Base-by-base conservation (phyloP, 768 basidiomycete genomes). In the Russula compacta region DNA sequence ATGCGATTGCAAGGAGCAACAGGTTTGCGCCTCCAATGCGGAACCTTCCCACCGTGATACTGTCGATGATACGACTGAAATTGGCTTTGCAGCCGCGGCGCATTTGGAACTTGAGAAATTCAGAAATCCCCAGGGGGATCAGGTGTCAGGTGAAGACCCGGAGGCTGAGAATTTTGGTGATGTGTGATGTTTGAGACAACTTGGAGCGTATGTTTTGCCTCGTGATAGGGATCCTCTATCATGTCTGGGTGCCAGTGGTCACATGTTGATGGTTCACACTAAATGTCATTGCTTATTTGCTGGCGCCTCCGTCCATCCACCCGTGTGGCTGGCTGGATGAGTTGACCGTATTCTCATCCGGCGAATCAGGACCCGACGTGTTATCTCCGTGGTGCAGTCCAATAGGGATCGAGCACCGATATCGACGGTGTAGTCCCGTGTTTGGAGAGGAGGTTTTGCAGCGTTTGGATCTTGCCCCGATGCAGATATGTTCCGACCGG, bases 1-100 rank as follows among this genome's bases (percentile, higher is more conserved):
- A 39, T 83, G 81, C 62, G 70, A 72, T 53, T 83, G 81, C 64
- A 61, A 61, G 65, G 32, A 59, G 33, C 39, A 59, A 38, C 38
- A 57, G n/a, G 69, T 68, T 49, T 44, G 60, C 50, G 56, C 54
- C 39, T 54, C 64, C 21, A 42, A n/a, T 10, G 38, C 48, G 15
- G 63, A 52, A 33, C 21, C 47, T 39, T 38, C 17, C 12, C 64
- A 29, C 19, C 50, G 44, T 2, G 48, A 61, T 24, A 21, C 60
- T 24, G 66, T 64, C 68, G 72, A 76, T 35, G 79, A 81, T 39
- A 78, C 79, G 60, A 82, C 78, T 4, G 76, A 76, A 56, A 76
- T 75, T 51, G 80, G 80, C n/a, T 81, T 81, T 50, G 80, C 81
- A 33, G 67, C 71, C 3, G 69, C 77, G 10, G 78, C 78, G 12